Conservation (phyloP, 2,329 filamentous ascomycete genomes). For the Nemania sp. region DNA sequence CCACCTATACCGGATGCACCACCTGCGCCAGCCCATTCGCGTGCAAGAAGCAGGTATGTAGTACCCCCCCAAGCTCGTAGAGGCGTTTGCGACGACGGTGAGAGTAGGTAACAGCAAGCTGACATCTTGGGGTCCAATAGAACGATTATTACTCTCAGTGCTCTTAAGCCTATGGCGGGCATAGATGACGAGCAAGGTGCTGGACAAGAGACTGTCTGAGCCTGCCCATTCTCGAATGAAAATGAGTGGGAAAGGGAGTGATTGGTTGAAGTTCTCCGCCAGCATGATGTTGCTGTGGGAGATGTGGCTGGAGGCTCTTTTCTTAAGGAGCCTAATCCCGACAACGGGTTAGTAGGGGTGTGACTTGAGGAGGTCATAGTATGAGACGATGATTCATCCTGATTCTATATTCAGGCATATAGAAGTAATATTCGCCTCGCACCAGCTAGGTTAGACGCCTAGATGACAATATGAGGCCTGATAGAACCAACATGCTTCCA, state of each 20-base stretch:
- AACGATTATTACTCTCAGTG: conserved; percentile 25
- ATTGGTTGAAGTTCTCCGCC: too few species aligned
- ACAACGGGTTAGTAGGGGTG: background rate
- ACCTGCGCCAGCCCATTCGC: conserved; percentile 27
- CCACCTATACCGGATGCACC: conserved; percentile 30
- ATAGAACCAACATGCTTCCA: too few species aligned
- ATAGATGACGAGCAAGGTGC: background rate
- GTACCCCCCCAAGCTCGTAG: background rate
- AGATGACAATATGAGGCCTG: too few species aligned
- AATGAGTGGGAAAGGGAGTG: background rate
- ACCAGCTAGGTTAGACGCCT: background rate
- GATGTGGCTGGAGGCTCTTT: too few species aligned
- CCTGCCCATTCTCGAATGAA: background rate
- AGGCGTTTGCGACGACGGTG: background rate
- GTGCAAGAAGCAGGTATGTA: conserved; percentile 31
- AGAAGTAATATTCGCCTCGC: background rate
- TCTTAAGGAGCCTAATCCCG: background rate
- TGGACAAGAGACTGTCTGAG: background rate
- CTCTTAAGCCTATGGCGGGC: background rate
- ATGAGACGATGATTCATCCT: background rate
- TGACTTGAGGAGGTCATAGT: background rate
- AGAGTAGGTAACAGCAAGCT: background rate
- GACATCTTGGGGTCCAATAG: background rate
- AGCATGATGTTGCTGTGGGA: too few species aligned
- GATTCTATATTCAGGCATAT: background rate